Base-by-base conservation (phyloP, 108 stramenopile genomes). In the Skeletonema potamos region DNA sequence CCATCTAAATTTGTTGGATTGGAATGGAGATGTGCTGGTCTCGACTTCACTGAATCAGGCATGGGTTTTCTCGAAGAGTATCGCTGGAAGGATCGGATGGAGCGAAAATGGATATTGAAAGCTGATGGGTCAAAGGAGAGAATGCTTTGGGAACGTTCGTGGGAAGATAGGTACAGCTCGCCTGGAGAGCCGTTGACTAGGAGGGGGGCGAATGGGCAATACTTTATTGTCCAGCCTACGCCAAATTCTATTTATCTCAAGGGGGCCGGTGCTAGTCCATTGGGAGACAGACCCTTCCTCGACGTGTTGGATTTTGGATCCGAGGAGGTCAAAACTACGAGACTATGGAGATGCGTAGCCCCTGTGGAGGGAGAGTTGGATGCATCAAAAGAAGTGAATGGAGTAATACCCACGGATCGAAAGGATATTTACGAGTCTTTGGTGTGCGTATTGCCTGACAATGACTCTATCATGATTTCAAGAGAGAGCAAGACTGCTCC, bases 231-330 rank as follows among this genome's bases (percentile, higher is more conserved):
- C 11, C 70, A 79, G 33, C 77, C 77, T 2, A 72, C 65, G 6
- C 48, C 54, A 7, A 79, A 48, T 18, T 70, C 62, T 3, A 43
- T 84, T 13, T 80, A 79, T 66, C 37, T 84, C 12, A 57, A 67
- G 15, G 83, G 83, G 4, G 36, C 74, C 1, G 83, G 83, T 22
- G 83, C 83, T 8, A 81, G 79, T 58, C 64, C 70, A 18, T 39
- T 80, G 41, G 83, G 83, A 11, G 76, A 77, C 64, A 69, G 83
- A 15, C 83, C 83, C 7, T 84, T 84, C 54, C 65, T 77, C 2
- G 83, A 84, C 58, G 22, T 76, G 17, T 46, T 76, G 9, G 79
- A 71, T 27, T 71, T 84, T 63, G 62, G 74, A n/a, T 27, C 22
- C 6, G 64, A 71, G 12, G 58, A 55, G 20, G 66, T 57, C 7